Evolutionary conservation across 306 rosid species (phyloP).

Genomic region (Medicago truncatula): DNA sequence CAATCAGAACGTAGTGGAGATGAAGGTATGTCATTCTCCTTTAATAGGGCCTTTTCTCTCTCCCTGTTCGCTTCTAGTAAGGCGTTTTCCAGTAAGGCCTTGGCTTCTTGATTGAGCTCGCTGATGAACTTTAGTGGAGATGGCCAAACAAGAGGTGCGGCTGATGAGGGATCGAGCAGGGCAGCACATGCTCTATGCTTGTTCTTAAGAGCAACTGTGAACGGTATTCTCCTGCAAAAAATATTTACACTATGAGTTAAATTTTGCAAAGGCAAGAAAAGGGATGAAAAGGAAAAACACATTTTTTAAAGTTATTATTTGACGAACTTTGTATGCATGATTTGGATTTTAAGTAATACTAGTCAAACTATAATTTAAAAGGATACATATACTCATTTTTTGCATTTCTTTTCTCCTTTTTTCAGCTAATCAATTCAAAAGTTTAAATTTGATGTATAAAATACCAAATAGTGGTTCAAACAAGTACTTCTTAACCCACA

Average conservation of each 20-base stretch:
- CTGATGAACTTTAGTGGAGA: slow-evolving; percentile 84
- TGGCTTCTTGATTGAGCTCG: slow-evolving; percentile 87
- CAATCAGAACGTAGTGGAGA: slow-evolving; percentile 56
- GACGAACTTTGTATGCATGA: background rate
- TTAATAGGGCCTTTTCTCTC: slow-evolving; percentile 74
- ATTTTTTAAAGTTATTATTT: too few relatives aligned
- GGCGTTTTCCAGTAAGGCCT: slow-evolving; percentile 77
- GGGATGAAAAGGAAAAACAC: background rate
- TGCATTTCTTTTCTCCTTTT: background rate
- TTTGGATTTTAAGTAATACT: too few relatives aligned
- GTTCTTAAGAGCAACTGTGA: slow-evolving; percentile 70
- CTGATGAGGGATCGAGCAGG: slow-evolving; percentile 77
- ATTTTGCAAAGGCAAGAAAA: slow-evolving; percentile 10
- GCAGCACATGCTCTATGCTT: slow-evolving; percentile 76
- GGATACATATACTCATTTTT: too few relatives aligned
- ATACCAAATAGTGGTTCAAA: background rate
- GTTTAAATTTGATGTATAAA: slow-evolving; percentile 3
- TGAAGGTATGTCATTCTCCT: slow-evolving; percentile 50
- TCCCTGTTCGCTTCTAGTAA: slow-evolving; percentile 84
- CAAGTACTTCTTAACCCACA: too few relatives aligned
- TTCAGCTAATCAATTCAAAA: slow-evolving; percentile 15
- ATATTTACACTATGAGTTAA: slow-evolving; percentile 30
- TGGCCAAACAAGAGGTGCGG: slow-evolving; percentile 96
- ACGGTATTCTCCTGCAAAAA: slow-evolving; percentile 79
- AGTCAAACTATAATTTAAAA: too few relatives aligned